Base-by-base conservation (phyloP, 1,284 basidiomycete species). In the Ganoderma lingzhi region DNA sequence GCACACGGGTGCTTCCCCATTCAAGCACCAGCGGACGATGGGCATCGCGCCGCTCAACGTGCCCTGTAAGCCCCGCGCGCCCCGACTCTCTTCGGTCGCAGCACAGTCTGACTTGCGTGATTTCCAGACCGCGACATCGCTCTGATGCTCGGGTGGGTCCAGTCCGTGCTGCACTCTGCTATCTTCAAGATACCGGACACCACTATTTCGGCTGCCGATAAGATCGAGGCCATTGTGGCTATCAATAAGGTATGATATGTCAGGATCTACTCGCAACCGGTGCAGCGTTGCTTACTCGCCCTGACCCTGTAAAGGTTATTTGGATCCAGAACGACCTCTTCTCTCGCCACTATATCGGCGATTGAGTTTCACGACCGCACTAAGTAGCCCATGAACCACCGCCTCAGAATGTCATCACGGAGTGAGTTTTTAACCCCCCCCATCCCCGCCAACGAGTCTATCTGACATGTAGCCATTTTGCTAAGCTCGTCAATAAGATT, bases 241-340 rank as follows among this genome's bases (percentile, higher is more conserved):
- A 76, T 83, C 32, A 85, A 82, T 72, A 86, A 86, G 80, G 85
- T 84, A 69, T 37, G 71, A 41, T 48, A 60, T 60, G 37, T 60
- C 37, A 4, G 14, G 32, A 58, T 41, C 48, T 15, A 3, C 15
- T n/a, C 15, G 15, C 37, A 53, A 32, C 41, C 15, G 3, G 3
- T 48, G 44, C 15, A n/a, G 15, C 55, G 58, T 63, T 61, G n/a
- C 62, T 69, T 8, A 66, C 28, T n/a, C 14, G 42, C 3, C 6
- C 42, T 69, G 30, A 45, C 61, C 23, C 12, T 30, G 10, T 63
- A 28, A 44, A 84, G 83, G 77, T 85, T 56, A 73, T 85, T 17
- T 85, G 84, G 84, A 82, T 85, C 32, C 84, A 86, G 72, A 86
- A 85, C 65, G 84, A 85, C 64, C 78, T 85, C n/a, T 85, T 85